Evolutionary conservation across 108 stramenopile species (phyloP), one percentile per base, ranked within the genome.

Genomic region (Cyclostephanos invisitatus): DNA sequence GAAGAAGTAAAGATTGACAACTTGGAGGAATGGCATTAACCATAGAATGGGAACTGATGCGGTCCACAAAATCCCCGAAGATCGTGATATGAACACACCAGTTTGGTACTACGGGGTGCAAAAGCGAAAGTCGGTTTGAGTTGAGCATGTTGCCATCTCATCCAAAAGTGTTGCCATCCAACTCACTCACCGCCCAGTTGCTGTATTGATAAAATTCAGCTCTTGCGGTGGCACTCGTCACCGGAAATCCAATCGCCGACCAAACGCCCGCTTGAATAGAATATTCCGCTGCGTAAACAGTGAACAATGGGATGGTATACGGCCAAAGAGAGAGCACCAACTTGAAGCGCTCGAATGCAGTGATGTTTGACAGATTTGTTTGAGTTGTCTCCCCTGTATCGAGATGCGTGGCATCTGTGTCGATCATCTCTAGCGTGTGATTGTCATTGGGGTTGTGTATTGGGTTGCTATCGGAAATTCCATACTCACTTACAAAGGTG

Each of bases 161-260:
- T 51, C 21, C 44, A 32, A 68, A 14, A 46, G 15, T n/a, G n/a
- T 3, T 46, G 44, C 44, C 44, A 46, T 15, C 44, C 40, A 18
- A 25, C 3, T 20, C 22, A 63, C 70, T 62, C 17, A 64, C 63
- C 57, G 85, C 71, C 89, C 87, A 89, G 46, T 90, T 92, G 61
- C 82, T 73, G 54, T 84, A 90, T 28, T 87, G 69, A 62, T 87
- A 94, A 65, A 92, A 91, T 32, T 68, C 55, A 61, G 83, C 81
- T 50, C 91, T 76, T 2, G 86, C 71, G 1, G 47, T 55, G 49
- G 70, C 64, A 48, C 74, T 62, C 14, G 67, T 62, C 5, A 89
- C 84, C 4, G 93, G 93, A 67, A 91, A 90, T 6, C 93, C 91
- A 49, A 94, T 88, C 25, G 89, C 70, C 5, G 85, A 84, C 93